Evolutionary conservation across 257 asterid genomes (phyloP).

Genomic region (Gentiana dahurica): DNA sequence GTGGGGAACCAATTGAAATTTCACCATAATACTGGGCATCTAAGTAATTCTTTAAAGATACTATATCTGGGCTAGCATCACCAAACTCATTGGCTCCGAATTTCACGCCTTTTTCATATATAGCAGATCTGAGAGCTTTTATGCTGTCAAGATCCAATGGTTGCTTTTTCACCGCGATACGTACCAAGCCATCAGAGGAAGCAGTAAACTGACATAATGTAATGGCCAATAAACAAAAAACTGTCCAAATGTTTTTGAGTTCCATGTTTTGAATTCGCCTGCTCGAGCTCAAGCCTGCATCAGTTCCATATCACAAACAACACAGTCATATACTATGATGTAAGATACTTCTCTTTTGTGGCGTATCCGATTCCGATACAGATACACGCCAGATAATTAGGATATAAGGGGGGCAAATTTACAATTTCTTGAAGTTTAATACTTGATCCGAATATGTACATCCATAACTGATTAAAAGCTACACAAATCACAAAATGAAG

Average conservation of each 20-base stretch:
- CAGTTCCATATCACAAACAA: neutral
- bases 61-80: slow-evolving; percentile 36
- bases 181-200: slow-evolving; percentile 40
- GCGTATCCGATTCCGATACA: too few species aligned
- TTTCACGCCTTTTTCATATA: slow-evolving; percentile 21
- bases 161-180: slow-evolving; percentile 61
- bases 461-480: too few species aligned
- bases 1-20: slow-evolving; percentile 81
- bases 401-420: too few species aligned
- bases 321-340: neutral
- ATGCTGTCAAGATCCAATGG: slow-evolving; percentile 35
- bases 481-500: too few species aligned
- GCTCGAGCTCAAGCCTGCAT: slow-evolving; percentile 10
- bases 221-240: slow-evolving; percentile 39
- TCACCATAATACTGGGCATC: slow-evolving; percentile 97
- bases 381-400: too few species aligned
- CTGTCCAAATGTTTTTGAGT: slow-evolving; percentile 22
- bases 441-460: too few species aligned
- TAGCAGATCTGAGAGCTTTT: slow-evolving; percentile 45
- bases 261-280: slow-evolving; percentile 50
- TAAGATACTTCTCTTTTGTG: neutral
- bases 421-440: too few species aligned
- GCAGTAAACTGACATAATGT: slow-evolving; percentile 42
- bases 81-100: slow-evolving; percentile 30
- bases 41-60: slow-evolving; percentile 66